These are phyloP conservation scores for Potentilla sterilis DNA, from an alignment of 306 rosid genomes.

Conservation along the genomic window DNA sequence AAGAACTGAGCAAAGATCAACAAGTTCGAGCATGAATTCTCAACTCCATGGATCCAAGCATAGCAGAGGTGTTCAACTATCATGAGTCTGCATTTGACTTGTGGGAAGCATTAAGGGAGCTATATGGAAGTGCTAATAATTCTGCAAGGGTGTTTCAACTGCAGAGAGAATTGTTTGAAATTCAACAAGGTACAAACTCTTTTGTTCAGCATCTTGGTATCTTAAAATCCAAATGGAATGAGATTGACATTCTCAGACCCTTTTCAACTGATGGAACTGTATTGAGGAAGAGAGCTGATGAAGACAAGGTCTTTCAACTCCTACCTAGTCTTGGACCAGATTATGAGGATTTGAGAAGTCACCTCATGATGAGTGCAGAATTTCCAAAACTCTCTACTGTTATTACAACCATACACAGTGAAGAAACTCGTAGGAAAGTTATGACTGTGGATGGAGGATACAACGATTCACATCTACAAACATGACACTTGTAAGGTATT, in stretches of 20 bases:
- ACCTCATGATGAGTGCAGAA: background rate
- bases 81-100: background rate
- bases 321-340: background rate
- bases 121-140: background rate
- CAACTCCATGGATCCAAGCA: background rate
- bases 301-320: background rate
- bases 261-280: background rate
- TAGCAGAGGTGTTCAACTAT: background rate
- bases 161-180: too few species aligned
- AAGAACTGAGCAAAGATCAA: background rate
- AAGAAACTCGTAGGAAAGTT: conserved; percentile 12
- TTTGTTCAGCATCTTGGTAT: conserved; percentile 7
- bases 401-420: background rate
- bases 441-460: background rate
- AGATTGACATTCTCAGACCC: background rate
- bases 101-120: background rate
- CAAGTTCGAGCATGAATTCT: background rate
- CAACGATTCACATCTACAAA: too few species aligned
- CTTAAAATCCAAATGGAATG: conserved; percentile 2
- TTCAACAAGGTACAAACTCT: background rate
- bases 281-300: background rate
- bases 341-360: background rate
- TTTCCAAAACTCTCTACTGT: background rate
- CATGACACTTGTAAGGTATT: too few species aligned
- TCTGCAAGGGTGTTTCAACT: background rate